Conservation (phyloP, 2,329 filamentous ascomycete genomes). For the Epichloe scottii region DNA sequence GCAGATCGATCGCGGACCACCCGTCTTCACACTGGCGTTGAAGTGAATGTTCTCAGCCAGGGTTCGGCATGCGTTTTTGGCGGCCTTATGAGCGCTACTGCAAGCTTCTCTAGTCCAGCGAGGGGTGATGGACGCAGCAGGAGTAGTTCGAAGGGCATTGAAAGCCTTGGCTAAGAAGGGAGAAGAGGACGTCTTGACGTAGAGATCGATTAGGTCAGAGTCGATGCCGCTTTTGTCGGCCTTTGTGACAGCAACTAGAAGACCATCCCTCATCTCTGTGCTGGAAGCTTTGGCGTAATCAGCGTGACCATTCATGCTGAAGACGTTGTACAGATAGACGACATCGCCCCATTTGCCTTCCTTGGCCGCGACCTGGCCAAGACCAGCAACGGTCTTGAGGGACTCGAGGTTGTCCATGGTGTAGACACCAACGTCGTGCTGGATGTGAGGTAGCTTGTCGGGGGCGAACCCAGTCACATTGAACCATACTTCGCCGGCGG, state of each 20-base stretch:
- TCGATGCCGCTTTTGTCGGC: background rate
- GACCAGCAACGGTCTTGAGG: background rate
- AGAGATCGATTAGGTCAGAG: conserved; percentile 1
- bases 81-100: background rate
- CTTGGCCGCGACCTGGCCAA: background rate
- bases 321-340: conserved; percentile 3
- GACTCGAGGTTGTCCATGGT: conserved; percentile 2
- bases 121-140: background rate
- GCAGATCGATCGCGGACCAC: conserved; percentile 4
- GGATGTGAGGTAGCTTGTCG: conserved; percentile 3
- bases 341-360: conserved; percentile 5
- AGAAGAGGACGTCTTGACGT: conserved; percentile 4
- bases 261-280: conserved; percentile 1
- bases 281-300: conserved; percentile 1
- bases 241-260: conserved; percentile 2
- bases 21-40: conserved; percentile 1
- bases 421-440: conserved; percentile 1
- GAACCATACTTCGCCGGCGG: background rate
- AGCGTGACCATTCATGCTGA: conserved; percentile 6
- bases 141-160: background rate
- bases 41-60: background rate
- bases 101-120: background rate
- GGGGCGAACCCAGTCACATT: background rate
- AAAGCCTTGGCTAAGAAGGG: conserved; percentile 1
- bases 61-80: background rate